Percentiles rank a stretch among this genome's conserved stretches.
These are phyloP conservation scores for Leccinum incarnatum DNA, from an alignment of 768 basidiomycete genomes.

Conservation along the genomic window DNA sequence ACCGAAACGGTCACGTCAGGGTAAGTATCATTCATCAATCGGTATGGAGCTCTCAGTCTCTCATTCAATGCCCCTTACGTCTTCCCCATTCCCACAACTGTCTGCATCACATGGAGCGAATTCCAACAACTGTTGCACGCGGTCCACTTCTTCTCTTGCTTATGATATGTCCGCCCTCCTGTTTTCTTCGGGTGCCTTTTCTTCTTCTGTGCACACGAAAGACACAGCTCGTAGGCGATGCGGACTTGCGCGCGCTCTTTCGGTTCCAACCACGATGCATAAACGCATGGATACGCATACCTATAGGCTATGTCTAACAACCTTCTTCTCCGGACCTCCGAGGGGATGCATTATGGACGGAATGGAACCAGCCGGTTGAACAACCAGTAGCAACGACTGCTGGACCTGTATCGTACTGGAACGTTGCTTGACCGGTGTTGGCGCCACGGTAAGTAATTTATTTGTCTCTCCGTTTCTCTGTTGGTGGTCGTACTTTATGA, in stretches of 20 bases:
- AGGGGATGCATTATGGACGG: constrained; percentile 12
- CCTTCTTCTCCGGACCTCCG: constrained; percentile 20
- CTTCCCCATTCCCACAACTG: constrained; percentile 9
- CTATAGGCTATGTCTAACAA: constrained; percentile 3
- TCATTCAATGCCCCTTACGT: constrained; percentile 8
- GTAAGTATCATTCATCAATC: not conserved
- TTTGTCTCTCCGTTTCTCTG: not conserved
- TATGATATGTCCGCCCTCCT: not conserved
- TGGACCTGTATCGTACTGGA: not conserved
- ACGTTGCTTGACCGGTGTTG: not conserved
- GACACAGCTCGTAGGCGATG: constrained; percentile 7
- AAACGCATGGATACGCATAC: constrained; percentile 2
- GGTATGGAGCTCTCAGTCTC: not conserved
- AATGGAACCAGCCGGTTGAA: not conserved
- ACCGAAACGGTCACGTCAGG: constrained; percentile 2
- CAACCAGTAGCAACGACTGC: not conserved
- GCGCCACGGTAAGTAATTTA: not conserved
- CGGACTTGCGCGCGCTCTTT: not conserved
- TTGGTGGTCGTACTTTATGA: not conserved
- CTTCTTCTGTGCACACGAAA: not conserved
- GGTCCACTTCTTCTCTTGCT: not conserved
- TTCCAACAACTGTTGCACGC: constrained; percentile 10
- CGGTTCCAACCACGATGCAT: constrained; percentile 1
- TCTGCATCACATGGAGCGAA: constrained; percentile 11
- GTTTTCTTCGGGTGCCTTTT: not conserved